phyloP scores from a whole-genome alignment of 192 early-diverging fungal genomes.

The Backusella tuberculispora region DNA sequence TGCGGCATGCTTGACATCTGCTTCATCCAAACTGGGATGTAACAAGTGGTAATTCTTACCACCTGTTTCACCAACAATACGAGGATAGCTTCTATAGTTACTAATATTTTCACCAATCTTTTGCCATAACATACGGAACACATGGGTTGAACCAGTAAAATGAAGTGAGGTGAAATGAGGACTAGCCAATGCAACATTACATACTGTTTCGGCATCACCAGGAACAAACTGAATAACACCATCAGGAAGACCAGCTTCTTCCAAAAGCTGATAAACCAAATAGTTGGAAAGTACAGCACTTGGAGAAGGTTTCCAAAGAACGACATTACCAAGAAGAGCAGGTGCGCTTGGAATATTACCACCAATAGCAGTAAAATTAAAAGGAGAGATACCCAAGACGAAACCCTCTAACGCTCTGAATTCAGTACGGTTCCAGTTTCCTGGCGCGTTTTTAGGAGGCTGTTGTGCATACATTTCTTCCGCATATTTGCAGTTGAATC shows the following conservation, averaged over 20 bases:
- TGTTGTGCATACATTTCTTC: constrained; percentile 92
- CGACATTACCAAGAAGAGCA: constrained; percentile 96
- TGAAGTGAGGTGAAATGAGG: constrained; percentile 97
- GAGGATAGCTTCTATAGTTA: constrained; percentile 89
- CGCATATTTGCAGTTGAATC: constrained; percentile 95
- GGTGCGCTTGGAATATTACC: constrained; percentile 93
- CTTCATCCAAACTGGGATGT: constrained; percentile 68
- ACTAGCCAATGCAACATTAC: constrained; percentile 77
- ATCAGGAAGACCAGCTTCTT: constrained; percentile 94
- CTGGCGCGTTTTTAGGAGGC: constrained; percentile 83
- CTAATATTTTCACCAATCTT: constrained; percentile 91
- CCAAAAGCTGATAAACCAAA: constrained; percentile 85
- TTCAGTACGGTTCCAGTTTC: constrained; percentile 94
- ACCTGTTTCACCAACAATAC: constrained; percentile 98
- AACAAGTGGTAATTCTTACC: constrained; percentile 99
- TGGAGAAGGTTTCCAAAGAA: constrained; percentile 96
- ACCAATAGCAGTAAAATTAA: constrained; percentile 99
- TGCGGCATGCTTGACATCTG: constrained; percentile 77
- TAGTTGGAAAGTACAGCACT: constrained; percentile 89
- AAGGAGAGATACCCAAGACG: constrained; percentile 95
- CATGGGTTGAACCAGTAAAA: constrained; percentile 92
- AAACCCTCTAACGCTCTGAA: constrained; percentile 98
- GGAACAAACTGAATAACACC: constrained; percentile 98
- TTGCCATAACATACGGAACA: constrained; percentile 94
- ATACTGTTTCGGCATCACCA: constrained; percentile 82